Base-by-base conservation (phyloP, 148 eudicot genomes). In the Camellia japonica region DNA sequence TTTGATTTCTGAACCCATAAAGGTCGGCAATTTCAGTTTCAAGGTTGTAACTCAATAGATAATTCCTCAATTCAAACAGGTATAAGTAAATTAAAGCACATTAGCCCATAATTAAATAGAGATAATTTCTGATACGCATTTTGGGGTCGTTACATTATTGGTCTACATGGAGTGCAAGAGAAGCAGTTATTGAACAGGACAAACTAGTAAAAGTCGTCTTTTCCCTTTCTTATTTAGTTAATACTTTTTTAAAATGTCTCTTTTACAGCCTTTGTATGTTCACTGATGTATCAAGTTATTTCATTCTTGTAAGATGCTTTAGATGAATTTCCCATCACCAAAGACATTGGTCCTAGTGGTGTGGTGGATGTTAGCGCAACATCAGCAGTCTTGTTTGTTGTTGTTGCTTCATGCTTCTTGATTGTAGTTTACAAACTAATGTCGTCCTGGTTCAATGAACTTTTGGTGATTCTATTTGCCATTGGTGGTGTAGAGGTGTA, bases 401-500 rank as follows among this genome's bases (percentile, higher is more conserved):
- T 92, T 63, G 71, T 93, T 62, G 97, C 97, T 79, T 93, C 95
- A 7, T 85, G 97, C 87, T 93, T 93, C 85, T 86, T 93, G 77
- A 79, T 92, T 74, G 19, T 92, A 13, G 84, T 90, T 71, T 93
- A 93, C 85, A 88, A 90, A 54, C 74, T 89, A 54, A 93, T 92
- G 97, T 90, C 94, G 7, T 76, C 77, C 79, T 93, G 95, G 97
- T 89, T 93, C 73, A 82, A 90, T 77, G 87, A 82, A 80, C 86
- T 92, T 68, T 82, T 93, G 88, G 97, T 92, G 90, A 89, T 89
- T 74, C 88, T 93, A 49, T 93, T 93, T 80, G 91, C 94, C 89
- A 88, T 93, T 73, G 97, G 97, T 79, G 97, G 97, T 77, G 89
- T 87, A 72, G 97, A 93, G 95, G 97, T 93, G 78, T 30, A 30